Base-by-base conservation (phyloP, 1,284 basidiomycete species). In the Ustilago curta region DNA sequence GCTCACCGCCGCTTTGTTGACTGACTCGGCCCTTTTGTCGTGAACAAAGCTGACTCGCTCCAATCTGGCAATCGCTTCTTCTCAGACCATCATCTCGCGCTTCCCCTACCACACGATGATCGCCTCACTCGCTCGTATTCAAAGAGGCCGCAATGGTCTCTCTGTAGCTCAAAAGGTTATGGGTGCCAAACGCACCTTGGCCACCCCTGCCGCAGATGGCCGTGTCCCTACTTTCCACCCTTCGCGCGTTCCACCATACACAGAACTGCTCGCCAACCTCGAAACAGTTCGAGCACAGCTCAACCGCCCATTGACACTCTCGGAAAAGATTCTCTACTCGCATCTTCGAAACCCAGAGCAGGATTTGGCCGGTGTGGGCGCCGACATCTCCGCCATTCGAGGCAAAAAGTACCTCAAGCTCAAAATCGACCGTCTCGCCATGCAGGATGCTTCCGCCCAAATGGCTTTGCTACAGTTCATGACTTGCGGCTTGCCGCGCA, bases 391-490 rank as follows among this genome's bases (percentile, higher is more conserved):
- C 4, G 66, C 72, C 64, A 88, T 94, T 44, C 88, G 96, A 77
- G 96, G 96, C 40, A 91, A 95, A 85, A 89, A 90, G 27, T 97
- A 99, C 86, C 88, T 98, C 58, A 95, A 95, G 86, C 89, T 99
- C 44, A 88, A 88, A 67, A 95, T 96, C 7, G 93, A 98, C 86
- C 88, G 97, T 73, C 95, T 99, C 25, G 97, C 97, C 35, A 97
- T 99, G 94, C 97, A 99, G 86, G 97, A 99, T 90, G 97, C 97
- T 32, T 97, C 94, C 40, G 97, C 97, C 48, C 97, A 99, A 91
- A 99, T 99, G 97, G 97, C 97, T 43, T 91, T 97, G 62, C 87
- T 99, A 60, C 97, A 99, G 86, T 99, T 99, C 86, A 98, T 98
- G 93, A 97, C 96, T 63, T 97, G 95, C 68, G 94, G 94, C 37